Base-by-base conservation (phyloP, 345 rosid genomes). In the Aegle marmelos region DNA sequence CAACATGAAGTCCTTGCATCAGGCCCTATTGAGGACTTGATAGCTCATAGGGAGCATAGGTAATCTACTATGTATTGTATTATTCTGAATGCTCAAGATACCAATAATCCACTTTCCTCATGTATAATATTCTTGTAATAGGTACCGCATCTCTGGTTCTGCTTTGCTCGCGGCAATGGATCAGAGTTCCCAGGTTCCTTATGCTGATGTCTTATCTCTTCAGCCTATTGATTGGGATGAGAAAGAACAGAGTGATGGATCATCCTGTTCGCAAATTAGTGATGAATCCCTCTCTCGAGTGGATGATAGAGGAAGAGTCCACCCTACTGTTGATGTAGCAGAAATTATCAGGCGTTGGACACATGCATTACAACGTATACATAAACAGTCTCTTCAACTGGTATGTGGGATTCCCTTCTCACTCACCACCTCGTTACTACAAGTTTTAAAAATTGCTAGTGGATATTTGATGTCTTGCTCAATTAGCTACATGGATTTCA, bases 21-120 rank as follows among this genome's bases (percentile, higher is more conserved):
- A 33, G 99, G 99, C 68, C 99, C 99, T 54, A 94, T 96, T 78
- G 99, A 96, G 86, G 99, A 96, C 80, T 86, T 96, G 81, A 94
- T 96, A 79, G 98, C 98, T 82, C 99, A 94, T 74, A 88, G 99
- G 71, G 99, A 96, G 85, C 99, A 96, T 86, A 94, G 99, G 99
- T 91, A 87, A 83, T 25, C 79, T 78, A 60, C 83, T 45, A 30
- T 65, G 9, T n/a, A n/a, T 30, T 30, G 36, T 45, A 25, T 74
- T 34, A 7, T 56, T 69, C 68, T 76, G 64, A 30, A 28, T 48
- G 58, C 24, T 77, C 27, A 31, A 17, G 48, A 37, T 70, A 59
- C 48, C 36, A 64, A 68, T 37, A 57, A 75, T 79, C 67, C 77
- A 39, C 30, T 37, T 54, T 73, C 59, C 78, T 88, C 60, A 79